Percentiles rank a stretch among this genome's conserved stretches.
Evolutionary conservation across 2,329 filamentous ascomycete genomes (phyloP).

Genomic region (Paecilomyces sp.): DNA sequence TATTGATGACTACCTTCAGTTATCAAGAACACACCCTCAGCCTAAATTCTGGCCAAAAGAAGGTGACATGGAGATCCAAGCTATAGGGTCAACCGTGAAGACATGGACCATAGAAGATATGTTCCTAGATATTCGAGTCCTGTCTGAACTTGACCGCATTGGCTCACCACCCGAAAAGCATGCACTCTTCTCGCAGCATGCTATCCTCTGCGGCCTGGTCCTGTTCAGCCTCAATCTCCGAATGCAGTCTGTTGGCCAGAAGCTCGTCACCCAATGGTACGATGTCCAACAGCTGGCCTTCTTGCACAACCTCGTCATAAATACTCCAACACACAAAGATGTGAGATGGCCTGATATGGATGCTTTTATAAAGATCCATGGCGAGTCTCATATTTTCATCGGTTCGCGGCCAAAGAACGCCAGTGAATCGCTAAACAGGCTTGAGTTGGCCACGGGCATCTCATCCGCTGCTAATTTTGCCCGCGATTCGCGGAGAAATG

Average conservation of each 20-base stretch:
- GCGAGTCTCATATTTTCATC: slow-evolving; percentile 22
- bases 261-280: slow-evolving; percentile 19
- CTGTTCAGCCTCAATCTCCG: slow-evolving; percentile 18
- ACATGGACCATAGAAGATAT: slow-evolving; percentile 12
- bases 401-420: slow-evolving; percentile 19
- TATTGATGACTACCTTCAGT: slow-evolving; percentile 15
- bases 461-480: slow-evolving; percentile 19
- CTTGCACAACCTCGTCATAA: slow-evolving; percentile 19
- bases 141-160: neutral
- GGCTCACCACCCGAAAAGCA: slow-evolving; percentile 10
- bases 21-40: slow-evolving; percentile 7
- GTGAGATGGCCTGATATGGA: slow-evolving; percentile 24
- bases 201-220: slow-evolving; percentile 17
- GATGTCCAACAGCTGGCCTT: slow-evolving; percentile 22
- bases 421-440: slow-evolving; percentile 18
- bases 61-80: slow-evolving; percentile 14
- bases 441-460: slow-evolving; percentile 20
- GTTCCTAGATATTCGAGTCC: slow-evolving; percentile 7
- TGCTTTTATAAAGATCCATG: slow-evolving; percentile 22
- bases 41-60: slow-evolving; percentile 21
- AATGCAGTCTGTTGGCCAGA: slow-evolving; percentile 18
- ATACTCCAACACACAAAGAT: slow-evolving; percentile 6
- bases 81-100: slow-evolving; percentile 7
- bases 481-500: slow-evolving; percentile 13
- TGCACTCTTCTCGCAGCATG: slow-evolving; percentile 16